Conservation (phyloP, 75 land plant genomes). For the Isoetes taiwanensis region DNA sequence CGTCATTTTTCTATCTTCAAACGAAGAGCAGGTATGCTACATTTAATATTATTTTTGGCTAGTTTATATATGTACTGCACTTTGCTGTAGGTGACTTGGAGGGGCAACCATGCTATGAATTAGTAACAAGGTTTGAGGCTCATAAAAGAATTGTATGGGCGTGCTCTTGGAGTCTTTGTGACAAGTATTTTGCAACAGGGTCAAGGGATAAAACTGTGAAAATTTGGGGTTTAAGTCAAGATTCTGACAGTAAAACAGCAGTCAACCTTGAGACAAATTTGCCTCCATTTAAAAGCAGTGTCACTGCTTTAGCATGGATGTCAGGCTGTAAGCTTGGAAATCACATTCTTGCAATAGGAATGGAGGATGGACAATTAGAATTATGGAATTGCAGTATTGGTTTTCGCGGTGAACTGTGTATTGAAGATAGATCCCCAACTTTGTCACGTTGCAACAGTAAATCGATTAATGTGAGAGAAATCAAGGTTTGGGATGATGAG, state of each 20-base stretch:
- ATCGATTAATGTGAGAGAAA: constrained; percentile 51
- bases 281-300: constrained; percentile 51
- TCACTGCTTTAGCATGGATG: constrained; percentile 92
- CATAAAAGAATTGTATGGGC: constrained; percentile 97
- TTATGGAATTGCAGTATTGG: constrained; percentile 54
- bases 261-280: constrained; percentile 35
- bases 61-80: background rate
- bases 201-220: constrained; percentile 86
- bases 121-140: constrained; percentile 57
- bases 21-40: background rate
- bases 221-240: constrained; percentile 43
- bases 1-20: constrained; percentile 72
- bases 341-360: constrained; percentile 67
- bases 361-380: constrained; percentile 76
- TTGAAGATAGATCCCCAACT: constrained; percentile 41
- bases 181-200: constrained; percentile 76
- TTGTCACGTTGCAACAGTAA: constrained; percentile 77
- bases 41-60: background rate
- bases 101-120: constrained; percentile 36
- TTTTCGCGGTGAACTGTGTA: constrained; percentile 11
- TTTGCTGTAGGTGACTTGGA: background rate
- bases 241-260: constrained; percentile 14
- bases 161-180: constrained; percentile 79
- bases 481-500: constrained; percentile 1
- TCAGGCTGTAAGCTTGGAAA: constrained; percentile 14